phyloP scores from a whole-genome alignment of 257 asterid genomes.

The Jasminum sambac region DNA sequence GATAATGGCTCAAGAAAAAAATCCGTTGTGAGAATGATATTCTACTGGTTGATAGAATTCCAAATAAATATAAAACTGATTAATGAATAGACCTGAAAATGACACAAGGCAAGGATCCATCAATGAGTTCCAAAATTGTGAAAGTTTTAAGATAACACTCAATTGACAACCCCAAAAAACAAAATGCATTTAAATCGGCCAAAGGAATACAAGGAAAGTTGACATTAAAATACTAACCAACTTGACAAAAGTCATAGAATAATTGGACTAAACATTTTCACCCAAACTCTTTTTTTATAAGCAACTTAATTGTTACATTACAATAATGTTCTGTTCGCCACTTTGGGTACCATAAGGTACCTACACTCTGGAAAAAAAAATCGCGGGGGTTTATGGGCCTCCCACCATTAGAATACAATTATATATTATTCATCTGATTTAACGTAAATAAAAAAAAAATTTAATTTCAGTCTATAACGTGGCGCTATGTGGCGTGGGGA shows the following conservation, averaged over 20 bases:
- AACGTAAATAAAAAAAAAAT: too few species aligned
- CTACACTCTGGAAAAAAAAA: too few species aligned
- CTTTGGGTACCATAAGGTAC: too few species aligned
- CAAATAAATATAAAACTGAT: background rate
- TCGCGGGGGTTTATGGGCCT: too few species aligned
- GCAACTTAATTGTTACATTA: background rate
- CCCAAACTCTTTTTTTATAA: background rate
- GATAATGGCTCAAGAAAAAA: too few species aligned
- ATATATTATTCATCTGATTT: too few species aligned
- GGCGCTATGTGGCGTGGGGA: too few species aligned
- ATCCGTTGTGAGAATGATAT: background rate
- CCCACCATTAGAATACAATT: too few species aligned
- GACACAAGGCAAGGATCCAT: background rate
- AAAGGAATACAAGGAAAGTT: background rate
- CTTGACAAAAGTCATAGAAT: background rate
- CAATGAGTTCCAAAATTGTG: background rate
- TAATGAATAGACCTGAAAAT: background rate
- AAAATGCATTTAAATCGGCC: background rate
- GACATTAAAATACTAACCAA: background rate
- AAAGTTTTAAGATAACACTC: background rate
- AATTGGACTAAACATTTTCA: background rate
- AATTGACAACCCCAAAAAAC: background rate
- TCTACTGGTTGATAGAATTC: background rate
- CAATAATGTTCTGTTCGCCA: too few species aligned
- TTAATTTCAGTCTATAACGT: too few species aligned